Evolutionary conservation across 805 yeast genomes (phyloP).

Genomic region (Cyberlindnera petersonii): DNA sequence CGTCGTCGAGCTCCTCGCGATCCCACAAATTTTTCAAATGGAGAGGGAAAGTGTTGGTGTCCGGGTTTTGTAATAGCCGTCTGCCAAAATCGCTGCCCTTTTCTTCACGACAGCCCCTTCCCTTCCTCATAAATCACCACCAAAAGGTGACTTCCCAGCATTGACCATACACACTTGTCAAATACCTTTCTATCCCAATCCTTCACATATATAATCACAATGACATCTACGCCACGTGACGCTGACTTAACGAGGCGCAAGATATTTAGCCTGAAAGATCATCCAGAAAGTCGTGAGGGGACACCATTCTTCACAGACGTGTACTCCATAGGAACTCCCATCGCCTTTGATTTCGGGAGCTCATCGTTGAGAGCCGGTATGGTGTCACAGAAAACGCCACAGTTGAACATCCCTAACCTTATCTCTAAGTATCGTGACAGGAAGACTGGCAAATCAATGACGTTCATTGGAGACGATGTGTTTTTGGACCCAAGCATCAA

Average conservation of each 20-base stretch:
- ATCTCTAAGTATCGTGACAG: slow-evolving; percentile 79
- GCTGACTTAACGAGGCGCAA: slow-evolving; percentile 18
- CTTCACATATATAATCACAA: too few species aligned
- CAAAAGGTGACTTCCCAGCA: too few species aligned
- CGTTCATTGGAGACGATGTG: slow-evolving; percentile 81
- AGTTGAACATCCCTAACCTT: slow-evolving; percentile 63
- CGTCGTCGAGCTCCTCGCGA: slow-evolving; percentile 6
- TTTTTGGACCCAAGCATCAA: slow-evolving; percentile 65
- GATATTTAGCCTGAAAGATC: slow-evolving; percentile 24
- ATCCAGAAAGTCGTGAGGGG: slow-evolving; percentile 21
- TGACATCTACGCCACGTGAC: slow-evolving; percentile 20
- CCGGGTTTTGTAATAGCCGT: not conserved
- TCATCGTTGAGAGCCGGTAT: slow-evolving; percentile 57
- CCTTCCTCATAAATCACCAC: not conserved
- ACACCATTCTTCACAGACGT: slow-evolving; percentile 43
- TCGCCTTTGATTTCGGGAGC: slow-evolving; percentile 86
- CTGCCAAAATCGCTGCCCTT: not conserved
- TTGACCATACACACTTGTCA: too few species aligned
- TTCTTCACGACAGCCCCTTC: not conserved
- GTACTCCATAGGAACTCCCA: slow-evolving; percentile 59
- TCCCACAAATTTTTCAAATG: slow-evolving; percentile 3
- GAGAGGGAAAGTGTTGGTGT: not conserved
- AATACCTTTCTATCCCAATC: too few species aligned
- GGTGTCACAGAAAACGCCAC: slow-evolving; percentile 43
- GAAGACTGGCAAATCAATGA: slow-evolving; percentile 53